phyloP scores from a whole-genome alignment of 257 asterid species.

The Solanum acaule region DNA sequence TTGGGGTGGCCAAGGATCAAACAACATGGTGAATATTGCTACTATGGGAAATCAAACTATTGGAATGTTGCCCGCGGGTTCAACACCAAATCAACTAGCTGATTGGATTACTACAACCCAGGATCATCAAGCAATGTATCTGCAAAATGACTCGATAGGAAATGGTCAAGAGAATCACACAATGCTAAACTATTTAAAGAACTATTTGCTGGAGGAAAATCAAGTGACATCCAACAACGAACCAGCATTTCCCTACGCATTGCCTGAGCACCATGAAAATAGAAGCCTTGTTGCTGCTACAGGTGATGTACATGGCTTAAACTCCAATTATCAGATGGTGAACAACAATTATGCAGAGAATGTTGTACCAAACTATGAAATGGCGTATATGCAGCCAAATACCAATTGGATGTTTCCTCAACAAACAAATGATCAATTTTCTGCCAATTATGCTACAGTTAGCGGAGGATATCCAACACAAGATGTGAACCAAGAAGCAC shows the following conservation, averaged over 20 bases:
- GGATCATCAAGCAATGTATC: not conserved
- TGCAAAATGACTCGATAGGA: not conserved
- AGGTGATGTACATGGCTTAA: not conserved
- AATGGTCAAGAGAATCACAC: not conserved
- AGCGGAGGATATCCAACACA: not conserved
- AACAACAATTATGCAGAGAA: not conserved
- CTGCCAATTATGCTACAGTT: not conserved
- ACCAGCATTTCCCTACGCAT: not conserved
- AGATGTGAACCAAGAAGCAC: not conserved
- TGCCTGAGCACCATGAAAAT: not conserved
- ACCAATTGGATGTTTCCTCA: not conserved
- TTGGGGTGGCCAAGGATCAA: slow-evolving; percentile 4
- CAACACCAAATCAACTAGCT: not conserved
- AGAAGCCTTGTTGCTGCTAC: not conserved
- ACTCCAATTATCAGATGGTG: not conserved
- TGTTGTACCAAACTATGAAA: not conserved
- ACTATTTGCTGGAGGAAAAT: slow-evolving; percentile 6
- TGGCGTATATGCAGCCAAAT: not conserved
- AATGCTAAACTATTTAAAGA: not conserved
- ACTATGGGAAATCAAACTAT: not conserved
- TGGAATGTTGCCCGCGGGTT: not conserved
- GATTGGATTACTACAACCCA: not conserved
- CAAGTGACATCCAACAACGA: not conserved
- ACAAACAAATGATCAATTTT: not conserved
- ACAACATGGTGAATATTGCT: not conserved